Base-by-base conservation (phyloP, 2,329 filamentous ascomycete genomes). In the Chaetomiaceae sp. region DNA sequence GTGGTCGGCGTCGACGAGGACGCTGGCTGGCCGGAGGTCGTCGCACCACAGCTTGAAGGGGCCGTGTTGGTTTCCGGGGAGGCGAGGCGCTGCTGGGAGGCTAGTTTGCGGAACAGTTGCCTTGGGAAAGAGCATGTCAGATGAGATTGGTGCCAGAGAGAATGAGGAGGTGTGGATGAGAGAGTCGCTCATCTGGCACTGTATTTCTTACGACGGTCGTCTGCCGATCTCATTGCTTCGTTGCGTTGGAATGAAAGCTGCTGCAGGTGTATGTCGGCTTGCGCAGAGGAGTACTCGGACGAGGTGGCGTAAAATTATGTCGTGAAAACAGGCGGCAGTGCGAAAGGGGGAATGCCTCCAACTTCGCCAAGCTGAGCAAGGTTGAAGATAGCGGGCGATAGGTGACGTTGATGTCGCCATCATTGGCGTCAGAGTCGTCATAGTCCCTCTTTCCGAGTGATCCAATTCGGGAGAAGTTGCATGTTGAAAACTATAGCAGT, bases 151-250 rank as follows among this genome's bases (percentile, higher is more conserved):
- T n/a, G n/a, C n/a, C n/a, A n/a, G n/a, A n/a, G n/a, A 1, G 62
- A 57, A 38, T 65, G 48, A 72, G 71, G 0, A 72, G 50, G 22
- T 66, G 63, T 10, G 66, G n/a, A n/a, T n/a, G 66, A 24, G 22
- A 24, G 22, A 5, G 22, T 9, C 6, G 22, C 22, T 24, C 22
- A 24, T 9, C 22, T 24, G 4, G 66, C 62, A 2, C 69, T 60
- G 39, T 69, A 70, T 45, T 72, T 71, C 19, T 64, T 66, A 3
- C 64, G 59, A 38, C 61, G 67, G 43, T 72, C 68, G 14, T 67
- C 63, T 22, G 61, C 66, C 2, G 60, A 56, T 1, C 44, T 38
- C 1, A 69, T 55, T 0, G 62, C 50, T 39, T 70, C 64, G 47
- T 71, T 70, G 34, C 64, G 64, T 52, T 72, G 67, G 46, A 68